Base-by-base conservation (phyloP, 1,139 yeast species). In the Zygosaccharomyces sapae region DNA sequence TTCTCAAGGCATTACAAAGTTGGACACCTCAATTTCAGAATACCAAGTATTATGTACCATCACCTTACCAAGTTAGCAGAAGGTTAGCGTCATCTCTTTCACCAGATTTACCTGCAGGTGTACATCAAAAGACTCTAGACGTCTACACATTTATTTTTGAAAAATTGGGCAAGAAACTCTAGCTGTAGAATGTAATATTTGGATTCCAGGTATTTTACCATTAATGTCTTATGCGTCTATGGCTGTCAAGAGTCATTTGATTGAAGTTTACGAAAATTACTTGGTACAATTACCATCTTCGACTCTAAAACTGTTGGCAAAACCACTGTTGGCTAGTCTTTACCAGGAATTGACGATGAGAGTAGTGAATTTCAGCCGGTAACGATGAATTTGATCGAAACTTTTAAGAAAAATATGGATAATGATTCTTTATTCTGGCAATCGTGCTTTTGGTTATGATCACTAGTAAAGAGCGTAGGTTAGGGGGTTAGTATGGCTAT, bases 281-380 rank as follows among this genome's bases (percentile, higher is more conserved):
- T 62, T 90, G 6, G 69, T 86, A 5, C 73, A 76, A 16, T 63
- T 86, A 7, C 76, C 81, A 0, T 63, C 77, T 0, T 51, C 59
- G 0, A 70, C 76, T 2, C 67, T 88, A 46, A 72, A 79, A 44
- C 68, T 74, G 16, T 67, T 86, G 18, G 70, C 85, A 22, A 81
- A 79, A 51, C 90, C 97, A 0, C 63, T 92, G 18, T 67, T 92
- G 5, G 72, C 89, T 43, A 79, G 94, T 54, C 71, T 90, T 67
- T 92, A 9, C 89, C 96, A 0, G 96, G 96, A 0, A 75, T 94
- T 42, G 98, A 92, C 56, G 97, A 92, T 57, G 96, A 89, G 55
- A 79, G 88, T 40, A 82, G 92, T 18, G 98, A 92, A 60, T 80
- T 83, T 30, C 90, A 85, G 61, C 73, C 72, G 12, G 77, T 81